phyloP scores from a whole-genome alignment of 305 asterid genomes.

The Striga hermonthica region DNA sequence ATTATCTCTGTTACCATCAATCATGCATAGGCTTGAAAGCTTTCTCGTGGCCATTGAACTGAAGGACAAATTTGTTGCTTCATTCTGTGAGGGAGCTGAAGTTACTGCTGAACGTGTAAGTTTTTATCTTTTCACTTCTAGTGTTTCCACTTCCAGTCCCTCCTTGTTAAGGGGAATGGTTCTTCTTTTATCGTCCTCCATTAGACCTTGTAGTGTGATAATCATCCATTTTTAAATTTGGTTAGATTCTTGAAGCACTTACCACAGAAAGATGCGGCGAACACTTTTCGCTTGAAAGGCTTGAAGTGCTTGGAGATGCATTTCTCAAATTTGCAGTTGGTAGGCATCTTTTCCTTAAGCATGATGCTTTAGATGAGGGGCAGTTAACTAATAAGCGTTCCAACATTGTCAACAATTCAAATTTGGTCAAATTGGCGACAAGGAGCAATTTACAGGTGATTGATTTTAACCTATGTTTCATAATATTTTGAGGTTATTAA shows the following conservation, averaged over 20 bases:
- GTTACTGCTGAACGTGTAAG: slow-evolving; percentile 64
- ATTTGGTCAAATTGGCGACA: slow-evolving; percentile 63
- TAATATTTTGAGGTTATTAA: slow-evolving; percentile 4
- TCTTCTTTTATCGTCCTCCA: slow-evolving; percentile 23
- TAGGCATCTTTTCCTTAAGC: slow-evolving; percentile 75
- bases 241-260: slow-evolving; percentile 97
- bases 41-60: slow-evolving; percentile 83
- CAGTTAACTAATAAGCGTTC: slow-evolving; percentile 91
- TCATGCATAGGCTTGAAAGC: slow-evolving; percentile 92
- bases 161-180: slow-evolving; percentile 22
- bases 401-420: slow-evolving; percentile 70
- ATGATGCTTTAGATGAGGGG: slow-evolving; percentile 82
- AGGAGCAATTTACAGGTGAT: slow-evolving; percentile 78
- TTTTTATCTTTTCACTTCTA: background rate
- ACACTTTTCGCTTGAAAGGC: slow-evolving; percentile 90
- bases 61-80: slow-evolving; percentile 59
- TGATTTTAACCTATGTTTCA: slow-evolving; percentile 20
- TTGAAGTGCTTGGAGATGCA: slow-evolving; percentile 98
- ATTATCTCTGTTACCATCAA: slow-evolving; percentile 83
- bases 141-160: background rate
- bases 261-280: slow-evolving; percentile 91
- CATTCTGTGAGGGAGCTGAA: slow-evolving; percentile 83
- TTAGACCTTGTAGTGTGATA: slow-evolving; percentile 24
- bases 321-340: slow-evolving; percentile 97
- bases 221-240: slow-evolving; percentile 32